A percentile compares a stretch with the other conserved stretches of the same genome.
These are phyloP conservation scores for Boletus sensibilis DNA, from an alignment of 768 basidiomycete genomes.

Conservation along the genomic window DNA sequence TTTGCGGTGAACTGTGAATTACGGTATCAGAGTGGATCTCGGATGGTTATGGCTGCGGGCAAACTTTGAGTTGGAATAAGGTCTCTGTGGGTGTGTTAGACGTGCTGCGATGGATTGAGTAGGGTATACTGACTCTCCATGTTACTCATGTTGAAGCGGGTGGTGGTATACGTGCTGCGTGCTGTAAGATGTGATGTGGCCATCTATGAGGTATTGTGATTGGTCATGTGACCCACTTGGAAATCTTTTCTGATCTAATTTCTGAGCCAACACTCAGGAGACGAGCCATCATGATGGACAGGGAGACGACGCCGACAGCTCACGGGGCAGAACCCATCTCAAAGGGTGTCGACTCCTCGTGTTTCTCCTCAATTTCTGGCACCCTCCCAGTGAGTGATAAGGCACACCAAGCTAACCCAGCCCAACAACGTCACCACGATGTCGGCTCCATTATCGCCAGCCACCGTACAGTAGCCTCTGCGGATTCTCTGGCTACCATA, in stretches of 20 bases:
- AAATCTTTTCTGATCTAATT: neutral
- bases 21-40: conserved; percentile 13
- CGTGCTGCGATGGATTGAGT: neutral
- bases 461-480: conserved; percentile 33
- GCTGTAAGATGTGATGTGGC: neutral
- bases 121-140: conserved; percentile 74
- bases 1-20: conserved; percentile 90
- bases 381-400: conserved; percentile 5
- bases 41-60: conserved; percentile 14
- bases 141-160: conserved; percentile 59
- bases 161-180: neutral
- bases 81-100: conserved; percentile 60
- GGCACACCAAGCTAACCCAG: neutral
- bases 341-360: neutral
- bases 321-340: neutral
- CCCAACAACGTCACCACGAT: conserved; percentile 20
- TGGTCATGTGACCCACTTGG: conserved; percentile 12
- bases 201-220: neutral
- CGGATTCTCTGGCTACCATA: conserved; percentile 40
- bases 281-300: conserved; percentile 6
- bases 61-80: conserved; percentile 96
- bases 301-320: neutral
- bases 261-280: neutral
- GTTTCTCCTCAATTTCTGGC: neutral
- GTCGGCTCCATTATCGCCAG: conserved; percentile 37